Conservation (phyloP, 1,139 yeast genomes). For the Magnusiomyces paraingens region DNA sequence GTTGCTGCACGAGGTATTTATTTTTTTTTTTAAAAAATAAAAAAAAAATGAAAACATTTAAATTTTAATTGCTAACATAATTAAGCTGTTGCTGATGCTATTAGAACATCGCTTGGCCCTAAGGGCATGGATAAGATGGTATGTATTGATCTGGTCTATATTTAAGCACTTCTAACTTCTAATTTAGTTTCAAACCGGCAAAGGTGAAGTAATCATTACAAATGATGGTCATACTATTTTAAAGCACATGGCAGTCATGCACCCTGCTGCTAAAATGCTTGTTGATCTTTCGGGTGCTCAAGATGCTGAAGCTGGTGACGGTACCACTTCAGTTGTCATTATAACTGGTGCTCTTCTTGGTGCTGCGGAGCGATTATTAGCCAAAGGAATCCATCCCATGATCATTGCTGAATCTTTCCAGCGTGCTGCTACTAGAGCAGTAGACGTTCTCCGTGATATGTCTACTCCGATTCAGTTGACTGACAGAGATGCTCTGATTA, state of each 20-base stretch:
- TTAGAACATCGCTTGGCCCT: conserved; percentile 95
- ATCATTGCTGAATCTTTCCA: conserved; percentile 92
- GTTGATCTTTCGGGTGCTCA: conserved; percentile 78
- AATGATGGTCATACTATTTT: conserved; percentile 92
- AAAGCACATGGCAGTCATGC: conserved; percentile 90
- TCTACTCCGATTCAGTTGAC: conserved; percentile 64
- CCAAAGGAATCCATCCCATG: conserved; percentile 93
- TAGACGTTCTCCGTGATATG: conserved; percentile 78
- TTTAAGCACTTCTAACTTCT: conserved; percentile 4
- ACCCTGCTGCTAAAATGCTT: conserved; percentile 97
- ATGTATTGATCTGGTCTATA: not conserved
- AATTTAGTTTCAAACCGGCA: conserved; percentile 45
- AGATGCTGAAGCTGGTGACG: conserved; percentile 88
- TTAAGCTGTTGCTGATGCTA: conserved; percentile 91
- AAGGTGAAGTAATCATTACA: conserved; percentile 89
- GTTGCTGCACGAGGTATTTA: conserved; percentile 65
- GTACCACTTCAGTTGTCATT: conserved; percentile 95
- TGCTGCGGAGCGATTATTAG: conserved; percentile 86
- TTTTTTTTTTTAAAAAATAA: not conserved
- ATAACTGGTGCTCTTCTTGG: conserved; percentile 89
- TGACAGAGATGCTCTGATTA: conserved; percentile 74
- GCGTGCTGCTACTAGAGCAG: conserved; percentile 84
- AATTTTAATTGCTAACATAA: not conserved
- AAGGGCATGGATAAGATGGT: conserved; percentile 99
- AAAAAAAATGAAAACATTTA: not conserved